phyloP scores from a whole-genome alignment of 2,329 filamentous ascomycete species.

The Dothidotthia symphoricarpi region DNA sequence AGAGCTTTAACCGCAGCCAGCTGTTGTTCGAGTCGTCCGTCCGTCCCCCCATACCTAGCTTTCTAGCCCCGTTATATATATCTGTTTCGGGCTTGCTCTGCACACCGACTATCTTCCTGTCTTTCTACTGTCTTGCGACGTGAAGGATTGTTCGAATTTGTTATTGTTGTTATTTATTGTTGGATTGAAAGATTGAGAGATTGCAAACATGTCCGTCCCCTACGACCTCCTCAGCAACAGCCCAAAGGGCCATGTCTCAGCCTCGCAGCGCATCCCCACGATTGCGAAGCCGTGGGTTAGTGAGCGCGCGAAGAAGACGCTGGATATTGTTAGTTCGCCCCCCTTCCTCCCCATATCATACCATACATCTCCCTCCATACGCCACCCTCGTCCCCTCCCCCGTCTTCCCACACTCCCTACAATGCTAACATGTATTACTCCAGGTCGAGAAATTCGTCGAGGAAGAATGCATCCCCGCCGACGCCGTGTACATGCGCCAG shows the following conservation, averaged over 20 bases:
- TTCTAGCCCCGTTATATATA: no score
- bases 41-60: no score
- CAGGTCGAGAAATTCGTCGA: constrained; percentile 93
- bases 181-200: not conserved
- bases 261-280: constrained; percentile 57
- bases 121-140: no score
- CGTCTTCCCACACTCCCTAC: not conserved
- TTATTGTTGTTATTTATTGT: not conserved
- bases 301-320: constrained; percentile 76
- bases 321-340: constrained; percentile 62
- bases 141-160: no score
- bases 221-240: constrained; percentile 37
- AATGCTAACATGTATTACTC: not conserved
- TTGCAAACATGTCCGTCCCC: constrained; percentile 32
- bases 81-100: no score
- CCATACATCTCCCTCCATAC: not conserved
- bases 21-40: no score
- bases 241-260: constrained; percentile 41
- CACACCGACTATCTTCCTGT: no score
- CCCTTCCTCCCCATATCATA: not conserved
- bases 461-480: constrained; percentile 77
- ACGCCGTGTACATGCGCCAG: constrained; percentile 76
- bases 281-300: constrained; percentile 68
- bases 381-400: no score
- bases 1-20: no score